Conservation (phyloP, 2,329 filamentous ascomycete genomes). For the Colletotrichum sansevieriae region DNA sequence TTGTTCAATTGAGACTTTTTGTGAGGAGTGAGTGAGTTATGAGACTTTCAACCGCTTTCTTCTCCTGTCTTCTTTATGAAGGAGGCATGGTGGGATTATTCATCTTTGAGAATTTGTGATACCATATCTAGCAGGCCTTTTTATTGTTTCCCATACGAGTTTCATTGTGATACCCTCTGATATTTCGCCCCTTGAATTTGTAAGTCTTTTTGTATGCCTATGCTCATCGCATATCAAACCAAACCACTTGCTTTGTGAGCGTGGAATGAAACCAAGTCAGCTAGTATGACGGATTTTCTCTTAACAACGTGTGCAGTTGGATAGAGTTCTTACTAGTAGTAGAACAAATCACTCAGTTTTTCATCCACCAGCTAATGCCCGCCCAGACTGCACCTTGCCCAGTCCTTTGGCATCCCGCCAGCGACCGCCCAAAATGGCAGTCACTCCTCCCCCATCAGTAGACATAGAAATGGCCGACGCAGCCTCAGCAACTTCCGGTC, state of each 20-base stretch:
- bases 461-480: conserved; percentile 39
- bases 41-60: conserved; percentile 15
- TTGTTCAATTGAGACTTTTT: conserved; percentile 19
- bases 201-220: no score
- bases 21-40: conserved; percentile 1
- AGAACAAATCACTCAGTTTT: not conserved
- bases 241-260: not conserved
- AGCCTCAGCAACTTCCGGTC: conserved; percentile 5
- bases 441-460: conserved; percentile 14
- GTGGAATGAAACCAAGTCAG: not conserved
- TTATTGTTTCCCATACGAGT: not conserved
- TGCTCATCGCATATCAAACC: no score
- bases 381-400: not conserved
- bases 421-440: conserved; percentile 26
- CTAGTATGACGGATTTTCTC: not conserved
- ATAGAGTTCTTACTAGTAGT: no score
- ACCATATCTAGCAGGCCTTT: not conserved
- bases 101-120: not conserved
- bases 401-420: not conserved
- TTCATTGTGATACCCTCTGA: not conserved
- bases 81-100: conserved; percentile 13
- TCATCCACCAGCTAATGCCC: not conserved
- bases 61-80: not conserved
- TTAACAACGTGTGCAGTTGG: no score
- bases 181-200: not conserved